These are phyloP conservation scores for Murraya paniculata DNA, from an alignment of 345 rosid genomes.

Conservation along the genomic window DNA sequence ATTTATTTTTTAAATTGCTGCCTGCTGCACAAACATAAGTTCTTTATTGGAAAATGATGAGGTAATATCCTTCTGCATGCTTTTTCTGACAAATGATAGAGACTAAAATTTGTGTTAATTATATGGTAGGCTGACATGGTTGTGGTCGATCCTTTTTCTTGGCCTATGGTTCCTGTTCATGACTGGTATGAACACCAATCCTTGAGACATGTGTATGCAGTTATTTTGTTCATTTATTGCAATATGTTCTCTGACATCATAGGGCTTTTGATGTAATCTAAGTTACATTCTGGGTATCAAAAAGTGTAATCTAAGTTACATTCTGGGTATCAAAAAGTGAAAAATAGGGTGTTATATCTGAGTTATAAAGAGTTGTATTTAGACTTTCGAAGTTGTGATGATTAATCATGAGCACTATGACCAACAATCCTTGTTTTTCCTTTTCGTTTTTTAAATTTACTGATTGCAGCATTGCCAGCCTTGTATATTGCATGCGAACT, in stretches of 20 bases:
- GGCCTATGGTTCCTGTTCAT: conserved; percentile 67
- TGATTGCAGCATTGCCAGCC: conserved; percentile 51
- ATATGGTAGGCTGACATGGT: conserved; percentile 60
- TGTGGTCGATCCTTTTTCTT: conserved; percentile 46
- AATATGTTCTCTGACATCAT: background rate
- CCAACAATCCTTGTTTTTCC: background rate
- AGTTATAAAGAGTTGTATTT: background rate
- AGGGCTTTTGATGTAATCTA: background rate
- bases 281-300: background rate
- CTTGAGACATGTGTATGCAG: background rate
- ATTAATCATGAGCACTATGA: background rate
- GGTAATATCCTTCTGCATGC: background rate
- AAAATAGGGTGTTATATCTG: background rate
- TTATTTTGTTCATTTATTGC: background rate
- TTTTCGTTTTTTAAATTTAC: conserved; percentile 5
- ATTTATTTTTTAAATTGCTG: too few species aligned
- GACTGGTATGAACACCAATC: conserved; percentile 43
- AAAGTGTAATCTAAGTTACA: background rate
- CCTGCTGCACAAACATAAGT: background rate
- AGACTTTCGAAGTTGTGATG: background rate
- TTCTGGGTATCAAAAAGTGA: background rate
- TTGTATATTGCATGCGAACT: conserved; percentile 63
- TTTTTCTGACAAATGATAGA: conserved; percentile 7
- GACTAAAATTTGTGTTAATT: conserved; percentile 10
- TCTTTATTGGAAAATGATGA: background rate